Percentiles rank a stretch among this genome's conserved stretches.
These are phyloP conservation scores for Citrullus amarus DNA, from an alignment of 306 rosid species.

Conservation along the genomic window DNA sequence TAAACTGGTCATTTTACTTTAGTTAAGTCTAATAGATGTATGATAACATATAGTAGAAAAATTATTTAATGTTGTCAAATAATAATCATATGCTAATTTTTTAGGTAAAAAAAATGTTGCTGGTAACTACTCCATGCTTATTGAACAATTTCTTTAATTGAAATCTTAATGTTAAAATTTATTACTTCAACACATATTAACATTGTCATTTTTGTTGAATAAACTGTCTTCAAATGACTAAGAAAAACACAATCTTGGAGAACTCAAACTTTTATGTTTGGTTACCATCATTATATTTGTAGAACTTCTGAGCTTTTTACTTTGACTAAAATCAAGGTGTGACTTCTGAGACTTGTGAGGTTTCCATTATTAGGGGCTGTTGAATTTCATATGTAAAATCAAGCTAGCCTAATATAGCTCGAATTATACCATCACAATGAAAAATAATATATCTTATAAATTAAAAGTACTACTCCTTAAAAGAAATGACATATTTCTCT, in stretches of 20 bases:
- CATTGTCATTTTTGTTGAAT: too few relatives aligned
- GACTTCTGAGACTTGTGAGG: not conserved
- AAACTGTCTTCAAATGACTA: too few relatives aligned
- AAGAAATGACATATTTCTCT: conserved; percentile 4
- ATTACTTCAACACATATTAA: too few relatives aligned
- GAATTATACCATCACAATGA: not conserved
- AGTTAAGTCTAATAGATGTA: not conserved
- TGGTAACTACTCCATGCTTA: not conserved
- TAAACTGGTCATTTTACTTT: not conserved
- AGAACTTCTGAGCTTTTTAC: not conserved
- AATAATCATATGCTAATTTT: not conserved
- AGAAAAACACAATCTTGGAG: too few relatives aligned
- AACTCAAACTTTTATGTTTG: too few relatives aligned
- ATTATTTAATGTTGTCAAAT: not conserved
- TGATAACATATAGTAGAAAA: not conserved
- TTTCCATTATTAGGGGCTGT: not conserved
- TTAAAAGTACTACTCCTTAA: not conserved
- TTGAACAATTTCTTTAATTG: not conserved
- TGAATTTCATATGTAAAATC: not conserved
- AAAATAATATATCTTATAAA: not conserved
- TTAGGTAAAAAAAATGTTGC: not conserved
- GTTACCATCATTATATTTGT: too few relatives aligned
- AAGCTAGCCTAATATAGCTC: not conserved
- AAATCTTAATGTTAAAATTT: not conserved
- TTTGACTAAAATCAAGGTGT: not conserved